Percentiles rank a stretch among this genome's conserved stretches.
phyloP scores from a whole-genome alignment of 2,329 filamentous ascomycete genomes.

The Thelonectria rubi region DNA sequence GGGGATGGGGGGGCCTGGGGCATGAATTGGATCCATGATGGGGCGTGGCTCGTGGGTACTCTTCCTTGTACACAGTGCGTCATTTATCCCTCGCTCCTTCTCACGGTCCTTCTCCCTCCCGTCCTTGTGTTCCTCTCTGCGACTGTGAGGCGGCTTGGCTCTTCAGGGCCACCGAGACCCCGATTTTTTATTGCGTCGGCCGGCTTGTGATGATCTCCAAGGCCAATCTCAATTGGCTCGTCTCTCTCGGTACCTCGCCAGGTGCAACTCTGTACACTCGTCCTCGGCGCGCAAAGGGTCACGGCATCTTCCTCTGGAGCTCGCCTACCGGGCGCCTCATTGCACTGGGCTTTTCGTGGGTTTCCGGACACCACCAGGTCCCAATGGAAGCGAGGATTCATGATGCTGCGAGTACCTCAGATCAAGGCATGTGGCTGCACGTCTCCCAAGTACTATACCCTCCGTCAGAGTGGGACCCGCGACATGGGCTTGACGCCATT shows the following conservation, averaged over 20 bases:
- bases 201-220: background rate
- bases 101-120: background rate
- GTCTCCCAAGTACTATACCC: constrained; percentile 2
- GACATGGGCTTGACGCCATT: constrained; percentile 22
- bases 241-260: background rate
- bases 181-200: constrained; percentile 10
- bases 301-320: background rate
- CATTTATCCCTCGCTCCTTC: constrained; percentile 10
- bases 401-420: background rate
- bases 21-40: too few species aligned
- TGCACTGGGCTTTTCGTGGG: background rate
- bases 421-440: background rate
- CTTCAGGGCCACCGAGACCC: constrained; percentile 21
- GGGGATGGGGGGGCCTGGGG: background rate
- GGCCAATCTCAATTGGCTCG: background rate
- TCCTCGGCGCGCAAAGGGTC: too few species aligned
- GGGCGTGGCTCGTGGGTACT: too few species aligned
- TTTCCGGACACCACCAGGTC: background rate
- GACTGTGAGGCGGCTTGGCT: constrained; percentile 2
- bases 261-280: background rate
- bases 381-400: background rate
- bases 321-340: background rate
- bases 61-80: constrained; percentile 22
- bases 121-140: background rate
- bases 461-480: background rate